These are phyloP conservation scores for Endocarpon pusillum DNA, from an alignment of 495 filamentous ascomycete genomes.

Conservation along the genomic window DNA sequence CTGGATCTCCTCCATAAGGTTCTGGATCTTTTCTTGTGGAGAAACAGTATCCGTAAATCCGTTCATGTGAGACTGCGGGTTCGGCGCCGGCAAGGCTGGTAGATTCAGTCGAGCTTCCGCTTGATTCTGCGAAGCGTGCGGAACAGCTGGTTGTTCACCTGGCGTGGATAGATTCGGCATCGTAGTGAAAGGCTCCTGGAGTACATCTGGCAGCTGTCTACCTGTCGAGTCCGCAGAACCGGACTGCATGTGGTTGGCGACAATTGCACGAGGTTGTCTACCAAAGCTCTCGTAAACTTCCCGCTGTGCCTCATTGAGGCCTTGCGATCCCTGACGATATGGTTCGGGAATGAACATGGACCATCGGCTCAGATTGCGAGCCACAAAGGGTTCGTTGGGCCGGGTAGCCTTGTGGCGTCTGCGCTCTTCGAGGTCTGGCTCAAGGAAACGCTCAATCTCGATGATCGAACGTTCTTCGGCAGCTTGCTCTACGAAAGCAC, in stretches of 20 bases:
- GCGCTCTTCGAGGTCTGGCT: constrained; percentile 52
- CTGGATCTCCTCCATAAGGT: constrained; percentile 52
- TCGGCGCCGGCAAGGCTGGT: constrained; percentile 26
- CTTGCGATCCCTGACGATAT: constrained; percentile 61
- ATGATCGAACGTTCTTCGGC: constrained; percentile 83
- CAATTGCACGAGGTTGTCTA: constrained; percentile 49
- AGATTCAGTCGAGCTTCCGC: constrained; percentile 40
- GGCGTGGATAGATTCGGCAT: constrained; percentile 64
- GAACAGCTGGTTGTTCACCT: constrained; percentile 59
- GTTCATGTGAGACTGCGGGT: constrained; percentile 44
- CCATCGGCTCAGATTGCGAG: constrained; percentile 65
- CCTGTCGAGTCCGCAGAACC: constrained; percentile 39
- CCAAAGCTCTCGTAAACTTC: constrained; percentile 94
- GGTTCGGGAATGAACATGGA: constrained; percentile 78
- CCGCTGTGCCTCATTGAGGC: constrained; percentile 81
- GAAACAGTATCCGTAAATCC: constrained; percentile 47
- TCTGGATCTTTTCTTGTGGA: constrained; percentile 46
- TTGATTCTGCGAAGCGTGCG: constrained; percentile 48
- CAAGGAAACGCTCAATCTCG: constrained; percentile 86
- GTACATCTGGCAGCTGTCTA: constrained; percentile 50
- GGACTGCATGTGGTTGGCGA: constrained; percentile 33
- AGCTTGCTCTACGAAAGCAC: constrained; percentile 79
- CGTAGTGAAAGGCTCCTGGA: constrained; percentile 68
- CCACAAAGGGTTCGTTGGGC: constrained; percentile 68
- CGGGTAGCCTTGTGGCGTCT: constrained; percentile 51